Conservation (phyloP, 2,329 filamentous ascomycete species). For the Trichoderma atroviride region DNA sequence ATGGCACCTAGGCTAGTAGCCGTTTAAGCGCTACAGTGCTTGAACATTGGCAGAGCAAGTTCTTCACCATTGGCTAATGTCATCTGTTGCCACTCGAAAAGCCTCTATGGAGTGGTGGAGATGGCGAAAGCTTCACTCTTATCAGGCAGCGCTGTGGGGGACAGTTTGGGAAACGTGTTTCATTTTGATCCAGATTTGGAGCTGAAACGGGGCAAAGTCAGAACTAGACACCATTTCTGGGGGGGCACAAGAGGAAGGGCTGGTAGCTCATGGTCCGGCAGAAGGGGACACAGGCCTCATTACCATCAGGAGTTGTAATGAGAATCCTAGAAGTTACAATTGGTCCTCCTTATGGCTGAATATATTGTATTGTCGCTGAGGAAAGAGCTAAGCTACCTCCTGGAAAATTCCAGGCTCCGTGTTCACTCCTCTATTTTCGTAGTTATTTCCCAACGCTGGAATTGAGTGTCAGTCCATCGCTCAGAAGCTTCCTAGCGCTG, state of each 20-base stretch:
- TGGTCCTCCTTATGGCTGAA: background rate
- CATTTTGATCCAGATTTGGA: background rate
- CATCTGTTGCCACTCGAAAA: background rate
- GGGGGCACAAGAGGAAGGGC: background rate
- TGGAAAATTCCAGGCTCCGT: background rate
- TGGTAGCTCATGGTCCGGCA: background rate
- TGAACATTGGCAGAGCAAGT: no score
- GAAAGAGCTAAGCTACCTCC: background rate
- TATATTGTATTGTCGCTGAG: background rate
- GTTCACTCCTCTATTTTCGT: background rate
- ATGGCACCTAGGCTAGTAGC: no score
- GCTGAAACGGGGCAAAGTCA: background rate
- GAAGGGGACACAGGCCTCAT: background rate
- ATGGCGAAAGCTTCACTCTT: background rate
- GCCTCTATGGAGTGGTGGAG: background rate
- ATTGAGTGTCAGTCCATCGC: background rate
- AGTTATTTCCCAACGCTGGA: background rate
- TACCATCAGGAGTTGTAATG: background rate
- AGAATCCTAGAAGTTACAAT: background rate
- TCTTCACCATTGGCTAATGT: background rate
- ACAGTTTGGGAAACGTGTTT: background rate
- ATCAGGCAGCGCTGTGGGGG: background rate
- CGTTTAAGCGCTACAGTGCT: no score
- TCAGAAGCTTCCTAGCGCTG: constrained; percentile 22
- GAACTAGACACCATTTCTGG: background rate